These are phyloP conservation scores for Myxozyma vanderwaltii DNA, from an alignment of 805 yeast genomes.

Conservation along the genomic window DNA sequence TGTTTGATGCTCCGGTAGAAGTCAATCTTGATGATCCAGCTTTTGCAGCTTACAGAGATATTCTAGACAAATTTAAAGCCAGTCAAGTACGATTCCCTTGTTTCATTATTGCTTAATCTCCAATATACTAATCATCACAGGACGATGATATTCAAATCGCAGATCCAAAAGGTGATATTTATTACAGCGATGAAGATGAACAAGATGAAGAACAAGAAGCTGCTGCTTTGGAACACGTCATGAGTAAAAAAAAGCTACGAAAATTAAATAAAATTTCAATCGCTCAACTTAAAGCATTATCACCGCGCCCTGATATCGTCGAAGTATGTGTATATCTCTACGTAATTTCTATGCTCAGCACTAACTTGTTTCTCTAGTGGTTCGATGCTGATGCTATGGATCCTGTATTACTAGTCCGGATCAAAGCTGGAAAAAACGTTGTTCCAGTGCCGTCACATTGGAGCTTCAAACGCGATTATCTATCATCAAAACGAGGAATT, in stretches of 20 bases:
- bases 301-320: constrained; percentile 67
- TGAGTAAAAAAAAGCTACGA: constrained; percentile 54
- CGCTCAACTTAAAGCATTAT: constrained; percentile 63
- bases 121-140: neutral
- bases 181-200: constrained; percentile 43
- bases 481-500: constrained; percentile 64
- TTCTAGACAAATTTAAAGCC: constrained; percentile 45
- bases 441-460: constrained; percentile 85
- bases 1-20: constrained; percentile 4
- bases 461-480: constrained; percentile 74
- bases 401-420: constrained; percentile 63
- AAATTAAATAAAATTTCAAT: constrained; percentile 61
- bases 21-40: constrained; percentile 39
- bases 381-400: constrained; percentile 81
- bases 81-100: constrained; percentile 23
- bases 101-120: neutral
- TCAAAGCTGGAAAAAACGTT: constrained; percentile 66
- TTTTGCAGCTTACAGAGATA: constrained; percentile 43
- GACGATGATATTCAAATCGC: constrained; percentile 27
- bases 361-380: constrained; percentile 49
- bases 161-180: constrained; percentile 40
- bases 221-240: constrained; percentile 32
- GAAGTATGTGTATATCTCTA: constrained; percentile 45
- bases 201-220: constrained; percentile 39
- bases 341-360: neutral